Conservation (phyloP, 805 yeast genomes). For the Maudiozyma saulgeensis region DNA sequence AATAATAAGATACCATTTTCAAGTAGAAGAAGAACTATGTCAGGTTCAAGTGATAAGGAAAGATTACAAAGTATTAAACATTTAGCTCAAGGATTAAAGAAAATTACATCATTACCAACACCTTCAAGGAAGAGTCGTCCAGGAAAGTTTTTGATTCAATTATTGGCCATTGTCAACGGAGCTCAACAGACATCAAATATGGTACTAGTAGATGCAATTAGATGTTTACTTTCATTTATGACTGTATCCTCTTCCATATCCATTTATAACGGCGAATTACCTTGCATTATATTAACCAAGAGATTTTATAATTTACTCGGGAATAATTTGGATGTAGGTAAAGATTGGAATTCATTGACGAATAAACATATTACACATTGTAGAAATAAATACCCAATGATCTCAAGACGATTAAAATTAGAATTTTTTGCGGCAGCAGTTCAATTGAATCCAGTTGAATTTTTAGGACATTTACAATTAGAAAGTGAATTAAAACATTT, state of each 20-base stretch:
- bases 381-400: constrained; percentile 12
- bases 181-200: constrained; percentile 10
- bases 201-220: constrained; percentile 12
- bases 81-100: constrained; percentile 20
- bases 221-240: constrained; percentile 8
- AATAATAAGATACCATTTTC: no score
- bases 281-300: constrained; percentile 8
- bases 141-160: constrained; percentile 11
- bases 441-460: constrained; percentile 21
- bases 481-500: constrained; percentile 8
- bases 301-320: constrained; percentile 8
- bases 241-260: constrained; percentile 11
- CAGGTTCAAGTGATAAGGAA: constrained; percentile 4
- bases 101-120: constrained; percentile 12
- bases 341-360: constrained; percentile 10
- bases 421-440: constrained; percentile 19
- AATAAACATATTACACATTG: constrained; percentile 11
- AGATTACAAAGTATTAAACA: constrained; percentile 11
- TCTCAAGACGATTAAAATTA: constrained; percentile 14
- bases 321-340: constrained; percentile 11
- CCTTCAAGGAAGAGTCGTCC: constrained; percentile 3
- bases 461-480: constrained; percentile 18
- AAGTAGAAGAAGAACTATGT: neutral
- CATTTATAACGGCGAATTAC: constrained; percentile 3
- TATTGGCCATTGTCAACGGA: constrained; percentile 15